Percentiles rank a stretch among this genome's conserved stretches.
These are phyloP conservation scores for Drechslerella coelobrocha DNA, from an alignment of 2,329 filamentous ascomycete genomes.

Conservation along the genomic window DNA sequence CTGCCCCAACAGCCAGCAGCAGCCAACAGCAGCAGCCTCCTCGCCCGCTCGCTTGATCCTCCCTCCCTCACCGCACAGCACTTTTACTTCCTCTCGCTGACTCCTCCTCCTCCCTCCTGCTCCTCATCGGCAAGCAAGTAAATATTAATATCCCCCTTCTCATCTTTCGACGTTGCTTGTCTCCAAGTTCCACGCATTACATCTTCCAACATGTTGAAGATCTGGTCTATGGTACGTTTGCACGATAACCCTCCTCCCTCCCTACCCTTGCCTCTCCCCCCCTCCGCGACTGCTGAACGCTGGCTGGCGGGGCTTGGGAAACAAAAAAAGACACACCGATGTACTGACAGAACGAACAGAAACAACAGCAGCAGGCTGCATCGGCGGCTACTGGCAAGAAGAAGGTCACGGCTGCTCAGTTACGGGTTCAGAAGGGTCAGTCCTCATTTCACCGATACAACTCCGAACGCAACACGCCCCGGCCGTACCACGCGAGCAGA, in stretches of 20 bases:
- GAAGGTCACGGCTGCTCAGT: conserved; percentile 95
- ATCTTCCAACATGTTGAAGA: conserved; percentile 76
- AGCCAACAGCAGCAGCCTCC: background rate
- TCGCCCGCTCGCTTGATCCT: background rate
- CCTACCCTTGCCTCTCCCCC: background rate
- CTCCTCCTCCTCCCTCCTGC: background rate
- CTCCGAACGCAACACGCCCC: conserved; percentile 1
- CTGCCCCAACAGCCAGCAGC: background rate
- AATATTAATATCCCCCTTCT: no score
- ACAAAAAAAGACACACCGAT: conserved; percentile 30
- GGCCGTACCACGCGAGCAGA: conserved; percentile 16
- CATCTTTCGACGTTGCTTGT: background rate
- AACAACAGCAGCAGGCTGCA: conserved; percentile 95
- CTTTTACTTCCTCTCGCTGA: conserved; percentile 1
- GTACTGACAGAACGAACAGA: conserved; percentile 65
- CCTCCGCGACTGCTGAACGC: background rate
- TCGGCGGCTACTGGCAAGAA: conserved; percentile 89
- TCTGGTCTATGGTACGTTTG: conserved; percentile 90
- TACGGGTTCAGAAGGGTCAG: conserved; percentile 92
- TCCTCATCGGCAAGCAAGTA: background rate
- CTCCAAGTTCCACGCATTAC: background rate
- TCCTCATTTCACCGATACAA: conserved; percentile 11
- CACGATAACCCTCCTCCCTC: conserved; percentile 3
- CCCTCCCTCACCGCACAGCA: conserved; percentile 4
- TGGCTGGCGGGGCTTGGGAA: conserved; percentile 14